These are phyloP conservation scores for Selaginella moellendorffii DNA, from an alignment of 75 land plant genomes.

Conservation along the genomic window DNA sequence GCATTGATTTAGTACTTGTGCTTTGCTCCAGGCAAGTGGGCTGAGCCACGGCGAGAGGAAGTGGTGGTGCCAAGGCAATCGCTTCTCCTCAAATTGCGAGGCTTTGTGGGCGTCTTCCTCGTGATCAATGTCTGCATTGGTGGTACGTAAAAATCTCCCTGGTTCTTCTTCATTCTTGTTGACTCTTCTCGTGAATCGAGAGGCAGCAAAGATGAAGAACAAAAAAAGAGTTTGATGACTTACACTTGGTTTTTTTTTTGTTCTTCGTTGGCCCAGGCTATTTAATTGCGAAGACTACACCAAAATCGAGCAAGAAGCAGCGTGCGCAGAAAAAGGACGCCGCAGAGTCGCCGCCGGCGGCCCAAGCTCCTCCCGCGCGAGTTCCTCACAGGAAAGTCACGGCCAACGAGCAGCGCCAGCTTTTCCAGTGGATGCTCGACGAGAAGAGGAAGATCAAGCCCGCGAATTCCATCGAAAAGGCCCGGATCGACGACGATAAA, in stretches of 20 bases:
- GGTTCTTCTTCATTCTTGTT: too few species aligned
- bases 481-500: not conserved
- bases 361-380: not conserved
- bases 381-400: not conserved
- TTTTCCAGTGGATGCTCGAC: slow-evolving; percentile 5
- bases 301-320: not conserved
- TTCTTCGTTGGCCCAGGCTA: not conserved
- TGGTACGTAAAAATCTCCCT: too few species aligned
- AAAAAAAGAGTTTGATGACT: too few species aligned
- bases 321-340: not conserved
- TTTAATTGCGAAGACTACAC: not conserved
- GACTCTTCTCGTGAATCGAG: too few species aligned
- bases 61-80: not conserved
- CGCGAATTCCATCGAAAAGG: not conserved
- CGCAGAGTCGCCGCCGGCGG: not conserved
- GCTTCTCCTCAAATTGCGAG: not conserved
- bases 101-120: not conserved
- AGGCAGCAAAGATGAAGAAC: too few species aligned
- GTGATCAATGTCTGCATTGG: not conserved
- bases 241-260: too few species aligned
- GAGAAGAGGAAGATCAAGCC: slow-evolving; percentile 7
- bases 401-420: slow-evolving; percentile 1
- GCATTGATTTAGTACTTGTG: too few species aligned
- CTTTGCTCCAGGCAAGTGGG: not conserved
- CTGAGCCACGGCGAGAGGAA: not conserved